Evolutionary conservation across 768 basidiomycete genomes (phyloP).

Genomic region (Dictyophora rubrovolvata): DNA sequence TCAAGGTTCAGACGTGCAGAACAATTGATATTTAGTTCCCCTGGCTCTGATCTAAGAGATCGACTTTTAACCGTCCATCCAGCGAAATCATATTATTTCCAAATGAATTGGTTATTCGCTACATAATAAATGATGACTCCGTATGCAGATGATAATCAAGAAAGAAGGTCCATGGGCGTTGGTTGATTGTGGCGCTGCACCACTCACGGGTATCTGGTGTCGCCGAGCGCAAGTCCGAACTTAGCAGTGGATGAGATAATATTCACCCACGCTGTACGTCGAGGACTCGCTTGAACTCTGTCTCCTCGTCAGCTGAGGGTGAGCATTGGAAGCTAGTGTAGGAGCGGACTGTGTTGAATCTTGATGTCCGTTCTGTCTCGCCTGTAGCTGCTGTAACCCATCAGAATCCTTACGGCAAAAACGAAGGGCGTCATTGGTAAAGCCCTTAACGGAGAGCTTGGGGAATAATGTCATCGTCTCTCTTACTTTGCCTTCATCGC

Average conservation of each 20-base stretch:
- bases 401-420: neutral
- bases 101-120: too few species aligned
- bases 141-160: too few species aligned
- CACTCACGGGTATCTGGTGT: neutral
- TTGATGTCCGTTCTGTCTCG: too few species aligned
- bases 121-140: too few species aligned
- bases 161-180: too few species aligned
- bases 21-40: too few species aligned
- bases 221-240: neutral
- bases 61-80: too few species aligned
- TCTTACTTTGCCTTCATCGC: neutral
- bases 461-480: neutral
- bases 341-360: neutral
- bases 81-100: too few species aligned
- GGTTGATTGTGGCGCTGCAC: too few species aligned
- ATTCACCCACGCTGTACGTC: neutral
- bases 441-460: too few species aligned
- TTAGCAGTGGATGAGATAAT: neutral
- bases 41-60: too few species aligned
- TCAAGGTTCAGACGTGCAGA: too few species aligned
- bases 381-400: neutral
- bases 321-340: neutral
- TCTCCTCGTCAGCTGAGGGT: neutral
- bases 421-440: neutral
- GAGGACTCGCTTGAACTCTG: neutral